These are phyloP conservation scores for Babesia caballi DNA, from an alignment of 169 alveolate species.

Conservation along the genomic window DNA sequence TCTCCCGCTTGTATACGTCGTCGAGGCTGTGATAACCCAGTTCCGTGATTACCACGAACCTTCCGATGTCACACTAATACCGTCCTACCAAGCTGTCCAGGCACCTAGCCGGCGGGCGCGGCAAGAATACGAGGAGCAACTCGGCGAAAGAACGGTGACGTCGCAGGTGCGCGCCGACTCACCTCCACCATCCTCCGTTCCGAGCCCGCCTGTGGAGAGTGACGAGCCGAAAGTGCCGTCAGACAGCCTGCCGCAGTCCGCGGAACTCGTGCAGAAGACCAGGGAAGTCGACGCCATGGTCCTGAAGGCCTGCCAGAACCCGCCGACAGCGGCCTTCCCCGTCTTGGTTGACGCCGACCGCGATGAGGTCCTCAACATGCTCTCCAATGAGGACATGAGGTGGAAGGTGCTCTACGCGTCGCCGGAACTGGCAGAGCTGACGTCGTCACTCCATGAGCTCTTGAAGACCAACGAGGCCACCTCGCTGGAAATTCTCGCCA, in stretches of 20 bases:
- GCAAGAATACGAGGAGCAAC: background rate
- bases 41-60: background rate
- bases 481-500: background rate
- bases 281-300: background rate
- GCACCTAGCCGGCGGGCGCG: background rate
- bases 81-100: too few species aligned
- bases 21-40: slow-evolving; percentile 3
- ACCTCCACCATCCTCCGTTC: too few species aligned
- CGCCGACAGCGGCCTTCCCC: background rate
- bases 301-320: background rate
- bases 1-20: background rate
- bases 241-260: background rate
- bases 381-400: slow-evolving; percentile 1
- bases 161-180: too few species aligned
- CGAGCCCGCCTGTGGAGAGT: too few species aligned
- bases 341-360: background rate
- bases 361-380: background rate
- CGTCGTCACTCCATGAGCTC: background rate
- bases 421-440: background rate
- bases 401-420: background rate
- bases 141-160: background rate
- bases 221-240: background rate
- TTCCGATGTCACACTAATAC: too few species aligned
- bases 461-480: background rate
- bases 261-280: too few species aligned